Evolutionary conservation across 441 rosid genomes (phyloP), one percentile per base, ranked within the genome.

Genomic region (Theobroma grandiflorum): DNA sequence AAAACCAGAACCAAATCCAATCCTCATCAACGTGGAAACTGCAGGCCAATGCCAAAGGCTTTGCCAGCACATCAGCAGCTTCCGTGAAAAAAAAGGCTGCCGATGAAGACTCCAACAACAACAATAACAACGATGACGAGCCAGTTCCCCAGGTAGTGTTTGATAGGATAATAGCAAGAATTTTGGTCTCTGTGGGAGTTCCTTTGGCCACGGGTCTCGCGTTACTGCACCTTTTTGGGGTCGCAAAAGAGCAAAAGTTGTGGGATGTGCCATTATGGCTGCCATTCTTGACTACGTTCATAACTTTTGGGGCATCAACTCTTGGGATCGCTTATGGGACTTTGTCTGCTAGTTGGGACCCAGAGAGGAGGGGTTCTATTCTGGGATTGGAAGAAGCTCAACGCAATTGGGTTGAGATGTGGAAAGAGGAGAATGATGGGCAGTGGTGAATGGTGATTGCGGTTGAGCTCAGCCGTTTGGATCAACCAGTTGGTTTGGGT

Each of bases 261-360:
- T 86, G 87, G 90, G 94, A 95, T 72, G 84, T 90, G 70, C 98
- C 95, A 0, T 16, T 83, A 37, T 93, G 98, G 97, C 73, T 95
- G 10, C 87, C 92, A 0, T 87, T 85, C 79, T 14, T 80, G 68
- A 86, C 95, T 1, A 82, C 89, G 50, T 83, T 93, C 59, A 22
- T 89, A 53, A 90, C 92, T 4, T 91, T 93, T 73, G 94, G 94
- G 31, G 76, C 91, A 6, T 92, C 98, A 26, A 78, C 91, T 9
- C 83, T 91, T 38, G 95, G 98, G 82, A 83, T 93, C 66, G 97
- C 95, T 20, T 93, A 92, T 33, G 98, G 98, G 40, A 83, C 92
- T 65, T 78, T 95, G 80, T 95, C 98, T 49, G 80, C 93, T 0
- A 91, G 94, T 78, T 84, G 90, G 89, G 95, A 95, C 82, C 85